phyloP scores from a whole-genome alignment of 495 filamentous ascomycete genomes.

The Aspergillus carlsbadensis region DNA sequence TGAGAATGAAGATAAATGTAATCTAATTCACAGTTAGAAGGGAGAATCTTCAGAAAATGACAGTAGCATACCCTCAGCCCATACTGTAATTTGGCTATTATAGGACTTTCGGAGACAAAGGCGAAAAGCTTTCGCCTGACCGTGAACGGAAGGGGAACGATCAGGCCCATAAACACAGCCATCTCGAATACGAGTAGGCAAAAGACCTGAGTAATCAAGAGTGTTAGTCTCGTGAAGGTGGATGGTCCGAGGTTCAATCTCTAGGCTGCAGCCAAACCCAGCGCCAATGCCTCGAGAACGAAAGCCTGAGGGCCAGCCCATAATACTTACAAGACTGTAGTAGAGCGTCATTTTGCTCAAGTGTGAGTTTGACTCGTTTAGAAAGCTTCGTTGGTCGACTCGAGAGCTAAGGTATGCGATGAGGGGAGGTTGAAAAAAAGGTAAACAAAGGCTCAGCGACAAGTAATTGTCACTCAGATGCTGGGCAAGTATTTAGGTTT shows the following conservation, averaged over 20 bases:
- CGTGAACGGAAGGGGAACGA: slow-evolving; percentile 86
- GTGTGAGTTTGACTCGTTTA: not conserved
- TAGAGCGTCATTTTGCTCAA: slow-evolving; percentile 89
- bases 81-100: slow-evolving; percentile 78
- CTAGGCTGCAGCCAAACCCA: slow-evolving; percentile 15
- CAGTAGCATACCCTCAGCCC: slow-evolving; percentile 63
- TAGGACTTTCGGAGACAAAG: slow-evolving; percentile 86
- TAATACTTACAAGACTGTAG: slow-evolving; percentile 82
- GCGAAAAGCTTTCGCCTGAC: slow-evolving; percentile 86
- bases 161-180: slow-evolving; percentile 85
- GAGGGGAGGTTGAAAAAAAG: slow-evolving; percentile 9
- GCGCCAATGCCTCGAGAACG: not conserved
- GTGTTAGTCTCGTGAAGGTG: slow-evolving; percentile 3
- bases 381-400: slow-evolving; percentile 4
- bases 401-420: slow-evolving; percentile 12
- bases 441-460: slow-evolving; percentile 19
- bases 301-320: not conserved
- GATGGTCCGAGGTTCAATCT: not conserved
- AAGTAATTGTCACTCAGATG: not conserved
- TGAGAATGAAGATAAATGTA: slow-evolving; percentile 96
- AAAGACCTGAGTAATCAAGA: slow-evolving; percentile 69
- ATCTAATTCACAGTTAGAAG: slow-evolving; percentile 57
- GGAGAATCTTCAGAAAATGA: not conserved
- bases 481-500: not conserved
- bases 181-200: slow-evolving; percentile 90